Percentiles rank a stretch among this genome's conserved stretches.
Conservation (phyloP, 495 filamentous ascomycete species). For the Aspergillus nidulans region DNA sequence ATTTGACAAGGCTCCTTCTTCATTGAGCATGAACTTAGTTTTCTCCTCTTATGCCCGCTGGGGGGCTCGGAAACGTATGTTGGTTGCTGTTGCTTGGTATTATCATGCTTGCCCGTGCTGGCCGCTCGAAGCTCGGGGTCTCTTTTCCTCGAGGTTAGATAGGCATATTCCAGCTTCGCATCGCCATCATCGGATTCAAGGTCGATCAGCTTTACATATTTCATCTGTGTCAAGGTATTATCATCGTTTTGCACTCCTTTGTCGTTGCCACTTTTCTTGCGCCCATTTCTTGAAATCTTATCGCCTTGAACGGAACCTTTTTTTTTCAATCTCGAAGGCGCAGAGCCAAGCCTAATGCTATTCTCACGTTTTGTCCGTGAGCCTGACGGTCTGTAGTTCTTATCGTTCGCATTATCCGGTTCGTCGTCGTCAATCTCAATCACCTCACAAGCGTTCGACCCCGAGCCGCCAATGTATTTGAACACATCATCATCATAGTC, state of each 20-base stretch:
- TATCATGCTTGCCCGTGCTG: background rate
- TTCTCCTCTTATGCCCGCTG: conserved; percentile 17
- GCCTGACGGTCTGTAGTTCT: conserved; percentile 19
- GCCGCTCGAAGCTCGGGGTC: background rate
- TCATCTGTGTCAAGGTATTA: conserved; percentile 47
- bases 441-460: conserved; percentile 12
- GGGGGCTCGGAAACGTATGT: conserved; percentile 4
- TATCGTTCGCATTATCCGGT: conserved; percentile 18
- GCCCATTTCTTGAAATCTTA: conserved; percentile 2
- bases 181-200: conserved; percentile 40
- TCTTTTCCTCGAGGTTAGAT: conserved; percentile 17
- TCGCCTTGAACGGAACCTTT: background rate
- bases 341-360: conserved; percentile 18
- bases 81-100: background rate
- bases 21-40: conserved; percentile 10
- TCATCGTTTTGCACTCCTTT: conserved; percentile 27
- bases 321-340: conserved; percentile 14
- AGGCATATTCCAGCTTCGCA: conserved; percentile 33
- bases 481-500: conserved; percentile 28
- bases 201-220: conserved; percentile 40
- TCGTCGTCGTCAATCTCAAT: conserved; percentile 28
- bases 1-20: conserved; percentile 1
- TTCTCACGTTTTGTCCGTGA: conserved; percentile 14
- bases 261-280: conserved; percentile 23
- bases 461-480: conserved; percentile 23